Evolutionary conservation across 2,329 filamentous ascomycete genomes (phyloP).

Genomic region (Cercospora nicotianae): DNA sequence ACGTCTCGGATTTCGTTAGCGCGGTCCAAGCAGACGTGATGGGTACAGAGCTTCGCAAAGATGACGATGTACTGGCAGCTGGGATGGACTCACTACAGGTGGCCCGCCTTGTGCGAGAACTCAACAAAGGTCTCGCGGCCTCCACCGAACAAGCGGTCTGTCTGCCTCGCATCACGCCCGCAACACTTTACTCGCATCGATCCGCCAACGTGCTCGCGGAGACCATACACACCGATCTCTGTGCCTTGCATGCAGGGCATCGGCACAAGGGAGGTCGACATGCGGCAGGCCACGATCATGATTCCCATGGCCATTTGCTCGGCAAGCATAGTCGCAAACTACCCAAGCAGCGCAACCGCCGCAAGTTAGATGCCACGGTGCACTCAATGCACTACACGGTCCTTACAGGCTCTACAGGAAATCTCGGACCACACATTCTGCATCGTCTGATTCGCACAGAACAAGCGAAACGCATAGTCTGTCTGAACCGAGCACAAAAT

Average conservation of each 20-base stretch:
- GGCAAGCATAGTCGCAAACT: background rate
- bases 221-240: background rate
- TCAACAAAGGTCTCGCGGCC: constrained; percentile 1
- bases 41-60: background rate
- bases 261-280: background rate
- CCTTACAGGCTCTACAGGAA: constrained; percentile 42
- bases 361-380: background rate
- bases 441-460: constrained; percentile 30
- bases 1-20: background rate
- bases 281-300: background rate
- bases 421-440: constrained; percentile 40
- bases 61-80: constrained; percentile 18
- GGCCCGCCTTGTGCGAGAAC: constrained; percentile 34
- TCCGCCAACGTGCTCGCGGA: background rate
- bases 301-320: background rate
- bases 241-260: background rate
- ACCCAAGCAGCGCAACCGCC: background rate
- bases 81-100: constrained; percentile 39
- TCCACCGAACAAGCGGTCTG: background rate
- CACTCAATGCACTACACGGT: constrained; percentile 26
- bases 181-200: background rate
- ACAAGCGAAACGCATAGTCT: constrained; percentile 33
- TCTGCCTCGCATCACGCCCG: background rate
- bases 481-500: constrained; percentile 32
- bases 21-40: background rate